Evolutionary conservation across 1,139 yeast species (phyloP), one percentile per base, ranked within the genome.

Genomic region (Debaryomyces sp.): DNA sequence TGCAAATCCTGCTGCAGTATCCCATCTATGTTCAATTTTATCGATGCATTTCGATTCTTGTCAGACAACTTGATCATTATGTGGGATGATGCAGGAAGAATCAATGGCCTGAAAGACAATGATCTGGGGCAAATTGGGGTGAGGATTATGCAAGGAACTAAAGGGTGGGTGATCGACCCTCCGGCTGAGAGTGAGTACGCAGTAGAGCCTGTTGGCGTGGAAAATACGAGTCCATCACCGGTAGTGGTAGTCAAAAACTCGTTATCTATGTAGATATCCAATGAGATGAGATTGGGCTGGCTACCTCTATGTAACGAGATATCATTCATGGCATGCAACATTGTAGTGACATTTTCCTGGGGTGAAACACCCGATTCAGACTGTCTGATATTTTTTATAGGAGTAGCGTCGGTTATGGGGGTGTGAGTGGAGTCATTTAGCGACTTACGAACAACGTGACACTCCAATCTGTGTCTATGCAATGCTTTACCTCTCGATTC

Each of bases 141-240:
- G 34, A 91, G 68, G 47, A 91, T 68, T 7, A 90, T 85, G 51
- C 96, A 87, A 13, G 91, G 87, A 4, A 92, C 96, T 44, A 85
- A 71, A 0, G 98, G 97, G 55, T 92, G 96, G 1, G 89, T 94
- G 50, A 92, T 92, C 9, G 96, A 84, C 1, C 98, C 97, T 7
- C 98, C 97, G 1, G 96, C 83, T 24, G 91, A 83, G 44, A 92
- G 72, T 0, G 96, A 89, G 64, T 92, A 92, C 0, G 97, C 97
- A 0, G 98, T 92, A 7, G 96, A 89, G 0, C 98, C 98, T 0
- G 98, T 92, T 9, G 98, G 98, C 0, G 97, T 88, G 8, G 95
- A 79, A 45, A 90, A 75, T 7, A 86, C 82, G 13, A 92, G 80
- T 18, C 98, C 98, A 65, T 92, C 98, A 0, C 96, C 96, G 0